Conservation (phyloP, 345 rosid species). For the Kandelia obovata region DNA sequence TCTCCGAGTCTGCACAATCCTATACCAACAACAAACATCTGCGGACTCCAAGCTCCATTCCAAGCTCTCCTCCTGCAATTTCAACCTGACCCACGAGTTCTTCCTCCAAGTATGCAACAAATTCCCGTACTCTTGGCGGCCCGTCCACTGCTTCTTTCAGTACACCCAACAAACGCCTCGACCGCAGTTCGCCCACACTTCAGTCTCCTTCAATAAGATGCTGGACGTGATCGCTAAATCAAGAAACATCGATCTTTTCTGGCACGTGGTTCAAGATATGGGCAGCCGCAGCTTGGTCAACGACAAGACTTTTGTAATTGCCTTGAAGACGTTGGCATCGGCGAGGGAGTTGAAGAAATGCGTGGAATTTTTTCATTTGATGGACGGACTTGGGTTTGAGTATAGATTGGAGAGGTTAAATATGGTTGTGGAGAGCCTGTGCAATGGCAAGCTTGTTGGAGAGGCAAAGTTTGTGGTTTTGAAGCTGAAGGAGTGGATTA, state of each 20-base stretch:
- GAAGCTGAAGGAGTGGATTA: conserved; percentile 54
- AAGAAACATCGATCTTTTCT: conserved; percentile 69
- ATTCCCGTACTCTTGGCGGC: conserved; percentile 81
- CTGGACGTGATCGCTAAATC: conserved; percentile 55
- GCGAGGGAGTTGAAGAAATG: conserved; percentile 75
- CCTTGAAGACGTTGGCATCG: conserved; percentile 51
- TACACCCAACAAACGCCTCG: conserved; percentile 38
- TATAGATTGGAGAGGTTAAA: conserved; percentile 52
- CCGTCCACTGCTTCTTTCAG: conserved; percentile 64
- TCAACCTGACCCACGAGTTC: conserved; percentile 56
- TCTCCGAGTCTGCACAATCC: conserved; percentile 70
- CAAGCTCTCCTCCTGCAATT: conserved; percentile 44
- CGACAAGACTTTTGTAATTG: conserved; percentile 65
- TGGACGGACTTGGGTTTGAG: conserved; percentile 54
- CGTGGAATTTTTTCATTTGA: conserved; percentile 56
- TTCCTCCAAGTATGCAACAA: conserved; percentile 87
- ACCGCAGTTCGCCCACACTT: conserved; percentile 42
- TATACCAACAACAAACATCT: conserved; percentile 70
- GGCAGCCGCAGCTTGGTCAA: conserved; percentile 52
- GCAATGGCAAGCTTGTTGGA: conserved; percentile 47
- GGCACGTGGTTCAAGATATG: conserved; percentile 49
- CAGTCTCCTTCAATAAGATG: conserved; percentile 63
- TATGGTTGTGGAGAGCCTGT: conserved; percentile 48
- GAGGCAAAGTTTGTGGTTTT: conserved; percentile 62
- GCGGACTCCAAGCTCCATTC: conserved; percentile 59